Evolutionary conservation across 176 grass and related monocot species (phyloP), one percentile per base, ranked within the genome.

Genomic region (Phoenix roebelenii): DNA sequence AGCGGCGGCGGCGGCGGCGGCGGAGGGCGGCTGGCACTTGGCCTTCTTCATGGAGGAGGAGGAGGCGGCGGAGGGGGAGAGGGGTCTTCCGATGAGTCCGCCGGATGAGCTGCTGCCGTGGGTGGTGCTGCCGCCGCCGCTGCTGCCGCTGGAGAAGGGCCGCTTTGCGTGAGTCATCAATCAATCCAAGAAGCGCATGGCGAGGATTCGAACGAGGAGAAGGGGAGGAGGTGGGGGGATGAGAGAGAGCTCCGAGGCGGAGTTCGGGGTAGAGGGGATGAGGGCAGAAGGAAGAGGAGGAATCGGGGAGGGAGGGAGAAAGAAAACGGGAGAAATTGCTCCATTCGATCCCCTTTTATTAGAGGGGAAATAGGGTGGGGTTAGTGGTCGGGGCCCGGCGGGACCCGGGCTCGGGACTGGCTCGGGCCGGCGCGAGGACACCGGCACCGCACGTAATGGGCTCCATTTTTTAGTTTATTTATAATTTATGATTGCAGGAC

Each of bases 121-220:
- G 9, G 53, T 29, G 58, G 60, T 18, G 32, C 71, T 25, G 59
- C 12, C 57, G 71, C 74, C 70, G 58, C 49, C 44, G 75, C 51
- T 59, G 74, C 55, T 59, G 68, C 44, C 63, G 58, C 59, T 7
- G n/a, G 59, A 73, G 16, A 63, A 73, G 26, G 70, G 49, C 70
- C 70, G 49, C 70, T 73, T 73, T 50, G 60, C 50, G 16, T 63
- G 59, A 55, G 70, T 73, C 70, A 73, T 73, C 28, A 73, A 73
- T 63, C 19, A 35, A 25, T 58, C n/a, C 26, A 44, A 12, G 35
- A 44, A 44, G 23, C 24, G 58, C 58, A 60, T 60, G 58, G 58
- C 58, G 58, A 35, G 25, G 25, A 29, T 35, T 35, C 32, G 6
- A 10, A 1, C 9, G 9, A 12, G 35, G 35, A 44, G 35, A 10